Evolutionary conservation across 768 basidiomycete species (phyloP).

Genomic region (Dioszegia aurantiaca): DNA sequence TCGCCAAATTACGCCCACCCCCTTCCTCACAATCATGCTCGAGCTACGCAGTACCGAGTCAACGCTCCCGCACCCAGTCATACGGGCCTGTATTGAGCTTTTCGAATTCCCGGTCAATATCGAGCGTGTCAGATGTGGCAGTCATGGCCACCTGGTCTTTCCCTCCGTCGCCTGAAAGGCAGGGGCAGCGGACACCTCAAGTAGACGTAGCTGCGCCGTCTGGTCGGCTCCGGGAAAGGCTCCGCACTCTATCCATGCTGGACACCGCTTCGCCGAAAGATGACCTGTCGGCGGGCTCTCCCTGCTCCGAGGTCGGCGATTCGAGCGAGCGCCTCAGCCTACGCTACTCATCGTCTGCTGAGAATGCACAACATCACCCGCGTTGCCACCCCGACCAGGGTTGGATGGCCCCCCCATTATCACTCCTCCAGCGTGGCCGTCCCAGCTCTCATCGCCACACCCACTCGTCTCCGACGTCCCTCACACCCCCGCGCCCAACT

Average conservation of each 20-base stretch:
- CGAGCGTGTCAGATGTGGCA: constrained; percentile 21
- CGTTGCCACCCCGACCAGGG: background rate
- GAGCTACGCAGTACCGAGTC: background rate
- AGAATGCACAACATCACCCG: too few species aligned
- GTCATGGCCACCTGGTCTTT: constrained; percentile 29
- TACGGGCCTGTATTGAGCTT: background rate
- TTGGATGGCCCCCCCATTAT: background rate
- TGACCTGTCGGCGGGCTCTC: too few species aligned
- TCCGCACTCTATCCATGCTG: constrained; percentile 16
- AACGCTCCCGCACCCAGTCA: too few species aligned
- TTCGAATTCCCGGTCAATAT: background rate
- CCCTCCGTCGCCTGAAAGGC: constrained; percentile 14
- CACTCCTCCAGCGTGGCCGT: constrained; percentile 3
- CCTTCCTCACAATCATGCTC: constrained; percentile 4
- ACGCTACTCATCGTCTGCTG: background rate
- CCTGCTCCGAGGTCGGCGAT: background rate
- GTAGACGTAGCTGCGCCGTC: background rate
- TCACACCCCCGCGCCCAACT: background rate
- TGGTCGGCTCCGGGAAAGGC: constrained; percentile 11
- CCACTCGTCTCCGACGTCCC: constrained; percentile 14
- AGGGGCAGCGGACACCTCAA: background rate
- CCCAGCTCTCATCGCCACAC: constrained; percentile 13
- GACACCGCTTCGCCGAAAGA: constrained; percentile 6
- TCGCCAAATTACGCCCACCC: constrained; percentile 8
- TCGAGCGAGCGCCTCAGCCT: background rate